phyloP scores from a whole-genome alignment of 148 eudicot species.

The Fallopia convolvulus region DNA sequence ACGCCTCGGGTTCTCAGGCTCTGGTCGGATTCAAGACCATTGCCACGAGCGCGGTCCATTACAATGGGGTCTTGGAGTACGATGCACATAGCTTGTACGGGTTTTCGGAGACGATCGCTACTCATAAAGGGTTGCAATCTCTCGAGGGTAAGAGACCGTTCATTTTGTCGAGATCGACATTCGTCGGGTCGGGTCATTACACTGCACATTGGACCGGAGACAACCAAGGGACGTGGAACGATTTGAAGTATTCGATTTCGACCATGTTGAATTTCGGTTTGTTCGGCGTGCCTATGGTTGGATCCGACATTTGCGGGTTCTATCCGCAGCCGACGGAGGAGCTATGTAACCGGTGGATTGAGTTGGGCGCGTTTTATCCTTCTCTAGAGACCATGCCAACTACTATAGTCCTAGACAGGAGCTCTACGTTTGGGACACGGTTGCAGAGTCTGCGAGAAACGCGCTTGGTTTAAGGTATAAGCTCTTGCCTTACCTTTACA shows the following conservation, averaged over 20 bases:
- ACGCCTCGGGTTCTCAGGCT: conserved; percentile 49
- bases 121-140: conserved; percentile 64
- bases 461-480: conserved; percentile 90
- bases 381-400: conserved; percentile 92
- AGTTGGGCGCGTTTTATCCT: conserved; percentile 92
- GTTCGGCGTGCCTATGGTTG: conserved; percentile 95
- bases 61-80: conserved; percentile 70
- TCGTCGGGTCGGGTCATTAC: conserved; percentile 39
- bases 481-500: conserved; percentile 79
- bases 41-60: conserved; percentile 89
- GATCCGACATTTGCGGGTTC: conserved; percentile 92
- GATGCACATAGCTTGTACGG: conserved; percentile 90
- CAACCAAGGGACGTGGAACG: conserved; percentile 76
- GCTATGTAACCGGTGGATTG: conserved; percentile 95
- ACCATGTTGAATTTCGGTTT: conserved; percentile 84
- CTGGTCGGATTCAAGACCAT: conserved; percentile 79
- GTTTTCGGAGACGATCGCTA: conserved; percentile 63
- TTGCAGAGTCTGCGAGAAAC: conserved; percentile 84
- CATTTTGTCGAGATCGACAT: conserved; percentile 66
- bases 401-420: conserved; percentile 84
- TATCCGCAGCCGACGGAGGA: conserved; percentile 86
- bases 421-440: conserved; percentile 84
- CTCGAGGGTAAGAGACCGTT: conserved; percentile 80
- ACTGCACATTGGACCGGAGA: conserved; percentile 97
- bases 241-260: conserved; percentile 69